A percentile compares a stretch with the other conserved stretches of the same genome.
Evolutionary conservation across 108 stramenopile species (phyloP).

Genomic region (Cyclotella kingstonii): DNA sequence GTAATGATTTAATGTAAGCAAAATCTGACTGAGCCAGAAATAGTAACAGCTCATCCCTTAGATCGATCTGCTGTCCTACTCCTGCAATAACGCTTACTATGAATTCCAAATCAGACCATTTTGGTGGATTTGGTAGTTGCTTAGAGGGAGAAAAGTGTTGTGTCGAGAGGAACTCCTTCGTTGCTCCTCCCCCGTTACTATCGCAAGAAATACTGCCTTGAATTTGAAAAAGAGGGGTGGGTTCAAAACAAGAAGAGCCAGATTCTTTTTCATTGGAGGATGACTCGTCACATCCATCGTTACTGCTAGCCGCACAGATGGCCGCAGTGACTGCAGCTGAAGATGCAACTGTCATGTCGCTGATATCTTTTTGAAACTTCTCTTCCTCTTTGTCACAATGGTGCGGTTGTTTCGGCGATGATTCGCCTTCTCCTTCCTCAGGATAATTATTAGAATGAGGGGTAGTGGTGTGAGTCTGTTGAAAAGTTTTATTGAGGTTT

Average conservation of each 20-base stretch:
- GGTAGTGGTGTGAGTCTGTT: neutral
- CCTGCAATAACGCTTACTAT: constrained; percentile 67
- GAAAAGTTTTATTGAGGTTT: too few species aligned
- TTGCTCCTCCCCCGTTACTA: neutral
- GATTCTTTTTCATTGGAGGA: neutral
- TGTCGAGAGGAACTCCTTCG: neutral
- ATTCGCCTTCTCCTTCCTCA: too few species aligned
- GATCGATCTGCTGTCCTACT: constrained; percentile 51
- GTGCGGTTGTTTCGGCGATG: neutral
- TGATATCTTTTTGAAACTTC: constrained; percentile 9
- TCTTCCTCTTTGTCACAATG: constrained; percentile 12
- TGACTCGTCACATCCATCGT: neutral
- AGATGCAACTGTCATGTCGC: constrained; percentile 11
- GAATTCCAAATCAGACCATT: constrained; percentile 59
- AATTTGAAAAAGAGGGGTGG: constrained; percentile 3
- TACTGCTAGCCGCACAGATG: too few species aligned
- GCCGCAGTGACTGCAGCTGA: constrained; percentile 17
- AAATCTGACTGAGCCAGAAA: constrained; percentile 75
- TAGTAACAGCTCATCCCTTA: constrained; percentile 72
- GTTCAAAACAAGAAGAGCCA: neutral
- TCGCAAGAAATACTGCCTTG: constrained; percentile 1
- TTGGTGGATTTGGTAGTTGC: constrained; percentile 74
- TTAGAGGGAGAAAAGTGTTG: constrained; percentile 10
- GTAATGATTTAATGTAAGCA: constrained; percentile 62
- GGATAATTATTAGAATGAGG: neutral